These are phyloP conservation scores for Xylaria sp. DNA, from an alignment of 2,329 filamentous ascomycete genomes.

Conservation along the genomic window DNA sequence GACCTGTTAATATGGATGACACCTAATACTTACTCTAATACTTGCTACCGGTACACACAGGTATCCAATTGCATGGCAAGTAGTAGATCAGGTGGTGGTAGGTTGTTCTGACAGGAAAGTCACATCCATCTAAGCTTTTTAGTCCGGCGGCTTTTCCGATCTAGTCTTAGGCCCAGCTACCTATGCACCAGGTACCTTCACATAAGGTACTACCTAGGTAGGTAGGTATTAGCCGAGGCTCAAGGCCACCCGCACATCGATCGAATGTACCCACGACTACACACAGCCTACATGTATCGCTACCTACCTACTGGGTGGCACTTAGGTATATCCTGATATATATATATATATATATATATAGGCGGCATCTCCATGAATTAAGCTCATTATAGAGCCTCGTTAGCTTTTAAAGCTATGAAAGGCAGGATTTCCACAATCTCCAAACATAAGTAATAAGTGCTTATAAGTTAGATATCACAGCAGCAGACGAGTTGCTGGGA, in stretches of 20 bases:
- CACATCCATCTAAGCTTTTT: constrained; percentile 24
- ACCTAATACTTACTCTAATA: neutral
- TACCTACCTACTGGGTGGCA: no score
- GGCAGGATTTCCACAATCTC: neutral
- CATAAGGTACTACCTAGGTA: neutral
- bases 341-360: neutral
- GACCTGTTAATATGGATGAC: neutral
- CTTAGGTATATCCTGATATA: neutral
- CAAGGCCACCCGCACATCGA: no score
- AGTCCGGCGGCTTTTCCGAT: constrained; percentile 16
- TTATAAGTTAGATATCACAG: no score
- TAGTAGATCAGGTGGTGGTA: constrained; percentile 10
- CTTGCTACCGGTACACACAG: no score
- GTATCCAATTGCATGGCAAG: no score
- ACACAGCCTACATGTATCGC: no score
- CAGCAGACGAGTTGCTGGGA: no score
- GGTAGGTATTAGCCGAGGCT: neutral
- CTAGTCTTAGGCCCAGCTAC: constrained; percentile 1
- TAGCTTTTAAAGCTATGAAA: no score
- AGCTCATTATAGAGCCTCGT: neutral
- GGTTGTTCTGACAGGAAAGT: constrained; percentile 12
- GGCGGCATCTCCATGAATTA: neutral
- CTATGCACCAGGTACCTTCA: neutral
- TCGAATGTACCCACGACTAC: no score
- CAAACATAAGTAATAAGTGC: neutral